These are phyloP conservation scores for Triangularia setosa DNA, from an alignment of 2,329 filamentous ascomycete genomes.

Conservation along the genomic window DNA sequence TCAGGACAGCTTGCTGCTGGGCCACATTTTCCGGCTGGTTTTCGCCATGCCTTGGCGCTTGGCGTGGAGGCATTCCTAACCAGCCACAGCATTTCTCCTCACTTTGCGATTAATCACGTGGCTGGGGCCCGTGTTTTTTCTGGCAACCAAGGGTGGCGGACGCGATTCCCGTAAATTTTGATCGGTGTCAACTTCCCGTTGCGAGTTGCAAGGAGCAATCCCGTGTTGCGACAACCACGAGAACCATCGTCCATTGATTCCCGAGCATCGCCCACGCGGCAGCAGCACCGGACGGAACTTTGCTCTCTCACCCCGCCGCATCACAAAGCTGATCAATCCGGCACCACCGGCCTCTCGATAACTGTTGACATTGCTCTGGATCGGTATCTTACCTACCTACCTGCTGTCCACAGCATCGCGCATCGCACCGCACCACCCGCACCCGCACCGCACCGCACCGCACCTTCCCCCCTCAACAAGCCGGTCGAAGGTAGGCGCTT, in stretches of 20 bases:
- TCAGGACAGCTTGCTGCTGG: background rate
- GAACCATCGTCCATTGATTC: slow-evolving; percentile 26
- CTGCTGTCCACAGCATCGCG: background rate
- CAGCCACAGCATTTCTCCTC: slow-evolving; percentile 21
- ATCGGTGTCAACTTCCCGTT: slow-evolving; percentile 23
- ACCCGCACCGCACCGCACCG: background rate
- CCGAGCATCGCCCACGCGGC: slow-evolving; percentile 20
- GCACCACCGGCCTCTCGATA: background rate
- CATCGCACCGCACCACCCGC: background rate
- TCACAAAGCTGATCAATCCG: background rate
- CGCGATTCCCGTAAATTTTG: slow-evolving; percentile 24
- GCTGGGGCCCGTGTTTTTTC: slow-evolving; percentile 19
- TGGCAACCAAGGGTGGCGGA: slow-evolving; percentile 16
- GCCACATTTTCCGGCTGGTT: background rate
- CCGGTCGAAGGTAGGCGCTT: background rate
- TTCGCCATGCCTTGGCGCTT: background rate
- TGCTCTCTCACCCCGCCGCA: background rate
- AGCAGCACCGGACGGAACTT: background rate
- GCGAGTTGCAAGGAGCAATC: background rate
- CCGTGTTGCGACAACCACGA: slow-evolving; percentile 21
- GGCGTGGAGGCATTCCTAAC: slow-evolving; percentile 1
- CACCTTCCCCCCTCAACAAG: background rate
- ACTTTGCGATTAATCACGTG: slow-evolving; percentile 24
- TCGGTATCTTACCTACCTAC: background rate
- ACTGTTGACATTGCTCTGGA: background rate